These are phyloP conservation scores for Petunia hybrid DNA, from an alignment of 305 asterid genomes.

Conservation along the genomic window DNA sequence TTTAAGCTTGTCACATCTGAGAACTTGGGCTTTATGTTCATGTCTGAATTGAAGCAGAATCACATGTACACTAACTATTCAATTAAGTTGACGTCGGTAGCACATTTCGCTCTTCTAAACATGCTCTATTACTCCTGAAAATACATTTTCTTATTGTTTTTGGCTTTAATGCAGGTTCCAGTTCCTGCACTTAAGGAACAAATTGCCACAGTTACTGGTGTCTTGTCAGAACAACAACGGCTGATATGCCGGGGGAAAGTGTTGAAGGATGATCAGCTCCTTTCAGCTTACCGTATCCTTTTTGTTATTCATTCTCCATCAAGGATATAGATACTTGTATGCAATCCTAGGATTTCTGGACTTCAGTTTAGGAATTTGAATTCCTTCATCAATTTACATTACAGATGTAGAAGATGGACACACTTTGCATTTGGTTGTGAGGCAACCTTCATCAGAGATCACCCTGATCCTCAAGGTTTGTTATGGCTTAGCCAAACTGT, in stretches of 20 bases:
- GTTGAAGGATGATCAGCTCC: slow-evolving; percentile 89
- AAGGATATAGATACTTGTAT: neutral
- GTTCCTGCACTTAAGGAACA: slow-evolving; percentile 86
- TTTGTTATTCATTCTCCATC: slow-evolving; percentile 12
- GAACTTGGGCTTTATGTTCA: neutral
- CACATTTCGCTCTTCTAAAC: slow-evolving; percentile 2
- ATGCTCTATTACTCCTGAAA: neutral
- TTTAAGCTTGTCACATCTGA: neutral
- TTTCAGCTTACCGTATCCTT: slow-evolving; percentile 98
- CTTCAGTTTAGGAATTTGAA: slow-evolving; percentile 37
- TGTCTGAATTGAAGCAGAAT: slow-evolving; percentile 12
- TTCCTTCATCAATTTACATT: slow-evolving; percentile 55
- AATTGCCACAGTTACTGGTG: slow-evolving; percentile 89
- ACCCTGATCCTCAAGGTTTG: slow-evolving; percentile 69
- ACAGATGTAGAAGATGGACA: slow-evolving; percentile 98
- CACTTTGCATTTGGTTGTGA: slow-evolving; percentile 90
- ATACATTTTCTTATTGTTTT: neutral
- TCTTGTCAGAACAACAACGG: slow-evolving; percentile 86
- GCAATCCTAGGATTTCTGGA: neutral
- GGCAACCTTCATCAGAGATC: slow-evolving; percentile 70
- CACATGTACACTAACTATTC: neutral
- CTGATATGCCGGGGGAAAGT: slow-evolving; percentile 96
- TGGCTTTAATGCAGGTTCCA: slow-evolving; percentile 62
- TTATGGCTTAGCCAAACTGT: neutral
- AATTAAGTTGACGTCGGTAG: neutral